Conservation (phyloP, 148 eudicot genomes). For the Silene conica region DNA sequence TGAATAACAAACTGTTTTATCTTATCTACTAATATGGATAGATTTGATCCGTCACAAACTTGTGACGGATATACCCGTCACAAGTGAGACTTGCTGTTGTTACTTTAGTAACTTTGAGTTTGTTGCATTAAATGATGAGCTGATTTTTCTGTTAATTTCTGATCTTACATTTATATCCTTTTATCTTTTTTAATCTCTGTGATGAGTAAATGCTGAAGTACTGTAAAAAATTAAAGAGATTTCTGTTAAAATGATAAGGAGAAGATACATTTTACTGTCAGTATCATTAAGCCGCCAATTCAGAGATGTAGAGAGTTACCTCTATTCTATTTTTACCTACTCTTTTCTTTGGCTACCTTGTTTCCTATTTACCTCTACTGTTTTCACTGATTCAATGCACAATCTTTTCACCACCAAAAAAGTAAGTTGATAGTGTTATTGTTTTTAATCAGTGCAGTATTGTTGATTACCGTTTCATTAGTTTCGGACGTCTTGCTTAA, state of each 20-base stretch:
- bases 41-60: no score
- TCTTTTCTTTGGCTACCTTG: neutral
- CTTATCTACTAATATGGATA: no score
- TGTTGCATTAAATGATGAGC: constrained; percentile 9
- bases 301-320: constrained; percentile 18
- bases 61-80: no score
- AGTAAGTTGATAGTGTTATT: no score
- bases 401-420: neutral
- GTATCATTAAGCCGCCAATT: constrained; percentile 25
- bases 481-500: no score
- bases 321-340: neutral
- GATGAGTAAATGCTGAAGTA: constrained; percentile 16
- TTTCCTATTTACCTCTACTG: neutral
- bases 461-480: no score
- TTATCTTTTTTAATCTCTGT: neutral
- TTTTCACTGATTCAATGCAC: neutral
- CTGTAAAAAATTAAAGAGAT: constrained; percentile 13
- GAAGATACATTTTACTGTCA: constrained; percentile 14
- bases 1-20: no score
- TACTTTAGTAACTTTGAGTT: constrained; percentile 6
- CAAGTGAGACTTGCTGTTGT: no score
- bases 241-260: constrained; percentile 16
- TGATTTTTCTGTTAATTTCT: neutral
- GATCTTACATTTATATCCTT: neutral
- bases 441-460: no score